Conservation (phyloP, 2,329 filamentous ascomycete species). For the Cyphellophora europaea region DNA sequence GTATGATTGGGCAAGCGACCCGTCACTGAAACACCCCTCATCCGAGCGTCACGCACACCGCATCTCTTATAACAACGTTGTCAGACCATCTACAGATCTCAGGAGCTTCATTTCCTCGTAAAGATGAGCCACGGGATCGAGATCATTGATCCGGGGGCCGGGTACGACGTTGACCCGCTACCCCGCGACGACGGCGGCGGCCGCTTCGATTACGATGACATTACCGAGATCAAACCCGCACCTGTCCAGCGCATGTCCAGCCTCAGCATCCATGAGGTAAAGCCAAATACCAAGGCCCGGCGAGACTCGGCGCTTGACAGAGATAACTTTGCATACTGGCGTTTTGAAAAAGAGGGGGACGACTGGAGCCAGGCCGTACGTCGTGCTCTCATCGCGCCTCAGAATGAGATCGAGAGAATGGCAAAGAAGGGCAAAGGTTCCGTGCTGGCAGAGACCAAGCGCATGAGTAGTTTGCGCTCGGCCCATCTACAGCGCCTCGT, state of each 20-base stretch:
- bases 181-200: neutral
- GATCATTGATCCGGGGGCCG: neutral
- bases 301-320: neutral
- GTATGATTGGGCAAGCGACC: no score
- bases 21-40: no score
- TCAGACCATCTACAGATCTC: no score
- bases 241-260: conserved; percentile 8
- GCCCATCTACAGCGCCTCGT: conserved; percentile 10
- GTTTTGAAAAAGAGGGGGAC: conserved; percentile 9
- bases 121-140: no score
- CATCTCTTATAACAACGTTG: no score
- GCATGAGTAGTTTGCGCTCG: conserved; percentile 10
- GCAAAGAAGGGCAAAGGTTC: conserved; percentile 6
- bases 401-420: conserved; percentile 13
- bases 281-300: neutral
- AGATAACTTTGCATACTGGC: conserved; percentile 11
- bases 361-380: conserved; percentile 11
- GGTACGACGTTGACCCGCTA: neutral
- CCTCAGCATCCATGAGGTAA: conserved; percentile 31
- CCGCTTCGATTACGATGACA: neutral
- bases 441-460: conserved; percentile 10
- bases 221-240: neutral
- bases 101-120: no score
- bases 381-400: conserved; percentile 6
- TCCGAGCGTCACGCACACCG: no score